Conservation (phyloP, 2,329 filamentous ascomycete genomes). For the Hypoxylon sp. region DNA sequence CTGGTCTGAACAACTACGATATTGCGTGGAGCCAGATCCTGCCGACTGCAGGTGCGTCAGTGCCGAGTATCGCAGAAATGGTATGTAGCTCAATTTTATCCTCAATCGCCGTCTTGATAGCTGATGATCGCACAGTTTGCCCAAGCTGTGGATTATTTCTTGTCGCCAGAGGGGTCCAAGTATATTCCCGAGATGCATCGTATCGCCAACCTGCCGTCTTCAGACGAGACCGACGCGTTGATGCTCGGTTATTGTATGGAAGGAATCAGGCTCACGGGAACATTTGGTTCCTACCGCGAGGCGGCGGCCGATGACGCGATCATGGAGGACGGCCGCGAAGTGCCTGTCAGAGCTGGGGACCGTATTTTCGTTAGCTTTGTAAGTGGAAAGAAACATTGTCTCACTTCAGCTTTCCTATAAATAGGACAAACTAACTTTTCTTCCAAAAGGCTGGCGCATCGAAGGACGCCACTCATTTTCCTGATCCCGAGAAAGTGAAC, state of each 20-base stretch:
- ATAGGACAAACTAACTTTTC: slow-evolving; percentile 9
- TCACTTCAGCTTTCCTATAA: neutral
- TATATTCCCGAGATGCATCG: slow-evolving; percentile 73
- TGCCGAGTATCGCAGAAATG: slow-evolving; percentile 79
- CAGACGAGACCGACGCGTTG: slow-evolving; percentile 71
- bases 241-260: slow-evolving; percentile 80
- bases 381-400: slow-evolving; percentile 44
- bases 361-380: slow-evolving; percentile 76
- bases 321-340: slow-evolving; percentile 63
- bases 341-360: slow-evolving; percentile 69
- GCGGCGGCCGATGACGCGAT: slow-evolving; percentile 63
- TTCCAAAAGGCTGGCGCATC: slow-evolving; percentile 61
- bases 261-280: slow-evolving; percentile 77
- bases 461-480: slow-evolving; percentile 71
- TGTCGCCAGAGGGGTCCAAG: slow-evolving; percentile 68
- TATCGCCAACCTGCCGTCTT: slow-evolving; percentile 68
- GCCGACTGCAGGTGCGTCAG: slow-evolving; percentile 75
- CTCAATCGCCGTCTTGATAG: neutral
- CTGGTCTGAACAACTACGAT: slow-evolving; percentile 73
- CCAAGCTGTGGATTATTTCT: slow-evolving; percentile 75
- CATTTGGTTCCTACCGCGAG: slow-evolving; percentile 72
- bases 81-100: slow-evolving; percentile 57
- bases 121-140: slow-evolving; percentile 68
- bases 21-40: slow-evolving; percentile 80
- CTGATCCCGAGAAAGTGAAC: slow-evolving; percentile 71